These are phyloP conservation scores for Alternaria solani DNA, from an alignment of 2,329 filamentous ascomycete genomes.

Conservation along the genomic window DNA sequence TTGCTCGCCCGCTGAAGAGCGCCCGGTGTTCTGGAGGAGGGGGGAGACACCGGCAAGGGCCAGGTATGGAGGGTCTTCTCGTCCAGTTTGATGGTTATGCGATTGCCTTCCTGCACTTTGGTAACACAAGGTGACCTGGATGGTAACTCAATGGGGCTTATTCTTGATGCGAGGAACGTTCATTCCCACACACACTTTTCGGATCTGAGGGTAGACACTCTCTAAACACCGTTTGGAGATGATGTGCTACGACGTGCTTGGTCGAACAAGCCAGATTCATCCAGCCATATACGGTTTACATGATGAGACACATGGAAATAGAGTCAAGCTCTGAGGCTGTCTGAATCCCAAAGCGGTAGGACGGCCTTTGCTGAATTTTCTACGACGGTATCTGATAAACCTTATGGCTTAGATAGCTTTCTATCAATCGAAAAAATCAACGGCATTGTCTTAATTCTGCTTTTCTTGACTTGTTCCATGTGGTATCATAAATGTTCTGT, in stretches of 20 bases:
- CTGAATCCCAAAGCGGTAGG: slow-evolving; percentile 57
- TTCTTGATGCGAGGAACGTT: slow-evolving; percentile 97
- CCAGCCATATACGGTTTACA: slow-evolving; percentile 60
- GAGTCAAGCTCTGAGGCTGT: slow-evolving; percentile 96
- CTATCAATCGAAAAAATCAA: background rate
- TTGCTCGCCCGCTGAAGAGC: slow-evolving; percentile 32
- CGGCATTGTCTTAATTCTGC: background rate
- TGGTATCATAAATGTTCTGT: slow-evolving; percentile 18
- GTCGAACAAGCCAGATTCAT: slow-evolving; percentile 73
- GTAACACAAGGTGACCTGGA: slow-evolving; percentile 42
- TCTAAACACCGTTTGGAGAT: slow-evolving; percentile 16
- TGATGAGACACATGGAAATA: slow-evolving; percentile 92
- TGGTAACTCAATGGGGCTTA: slow-evolving; percentile 99
- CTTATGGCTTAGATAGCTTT: slow-evolving; percentile 41
- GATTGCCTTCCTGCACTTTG: slow-evolving; percentile 72
- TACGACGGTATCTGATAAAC: slow-evolving; percentile 60
- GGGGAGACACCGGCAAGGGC: slow-evolving; percentile 35
- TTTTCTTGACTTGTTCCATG: background rate
- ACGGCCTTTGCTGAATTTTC: slow-evolving; percentile 53
- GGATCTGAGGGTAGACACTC: slow-evolving; percentile 54
- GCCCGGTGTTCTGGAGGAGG: slow-evolving; percentile 41
- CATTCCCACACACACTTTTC: slow-evolving; percentile 49
- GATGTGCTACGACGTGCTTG: slow-evolving; percentile 60
- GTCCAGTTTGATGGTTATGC: slow-evolving; percentile 96
- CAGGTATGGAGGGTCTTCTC: slow-evolving; percentile 68